Evolutionary conservation across 306 rosid species (phyloP), one percentile per base, ranked within the genome.

Genomic region (Lathyrus tuberosus): DNA sequence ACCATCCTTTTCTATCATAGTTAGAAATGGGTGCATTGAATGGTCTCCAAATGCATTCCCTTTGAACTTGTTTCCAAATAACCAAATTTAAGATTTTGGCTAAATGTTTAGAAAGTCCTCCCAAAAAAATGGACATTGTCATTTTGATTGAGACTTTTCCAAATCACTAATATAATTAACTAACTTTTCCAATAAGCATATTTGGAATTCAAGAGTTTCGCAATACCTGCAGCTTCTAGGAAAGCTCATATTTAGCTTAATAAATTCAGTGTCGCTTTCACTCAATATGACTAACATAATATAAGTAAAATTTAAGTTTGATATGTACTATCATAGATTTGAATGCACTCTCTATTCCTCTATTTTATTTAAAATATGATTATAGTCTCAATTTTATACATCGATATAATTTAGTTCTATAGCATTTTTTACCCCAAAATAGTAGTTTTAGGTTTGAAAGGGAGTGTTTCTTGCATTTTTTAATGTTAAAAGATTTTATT

Each of bases 31-130:
- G 71, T 70, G 54, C 79, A 74, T 79, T 87, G 91, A 82, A 92
- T 77, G 75, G 83, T 83, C 82, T 16, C 26, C 4, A 78, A 67
- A 82, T 92, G 74, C 98, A 86, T 69, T 69, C 92, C 90, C 98
- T 83, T 82, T 81, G 77, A 83, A 66, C 48, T 35, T 73, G 42
- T 66, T 66, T 75, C 70, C 59, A 75, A 72, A 83, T 86, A 90
- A 79, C 70, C 69, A 67, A 75, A 79, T 69, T 78, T 70, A 66
- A 58, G 69, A 78, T 78, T 62, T 74, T 78, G 76, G 79, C 66
- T 78, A 63, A 74, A 65, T 52, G 20, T 65, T 37, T 80, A 56
- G 46, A 82, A 82, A 86, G 84, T 81, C 87, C 83, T 86, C 94
- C 94, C 13, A 83, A 79, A 84, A 83, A 48, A 84, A 82, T 56